Evolutionary conservation across 1,284 basidiomycete genomes (phyloP), one percentile per base, ranked within the genome.

Genomic region (Spongiforma sp.): DNA sequence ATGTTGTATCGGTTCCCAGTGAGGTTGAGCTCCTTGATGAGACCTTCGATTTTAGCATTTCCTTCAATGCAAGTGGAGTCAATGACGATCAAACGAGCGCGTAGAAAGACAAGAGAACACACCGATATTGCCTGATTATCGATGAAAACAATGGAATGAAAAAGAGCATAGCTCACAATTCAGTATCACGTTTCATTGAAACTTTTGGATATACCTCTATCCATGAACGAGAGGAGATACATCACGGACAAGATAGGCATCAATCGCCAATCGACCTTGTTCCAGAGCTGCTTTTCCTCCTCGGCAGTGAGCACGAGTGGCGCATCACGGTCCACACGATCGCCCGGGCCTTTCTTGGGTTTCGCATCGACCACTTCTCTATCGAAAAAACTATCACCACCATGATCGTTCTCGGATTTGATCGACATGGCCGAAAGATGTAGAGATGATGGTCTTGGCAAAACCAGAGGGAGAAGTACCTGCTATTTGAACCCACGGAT

Each of bases 201-300:
- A 26, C n/a, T 28, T n/a, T 32, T 17, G 30, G 26, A 68, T 75
- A 33, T 60, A 85, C 89, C 86, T 81, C 88, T 76, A 69, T 91
- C 89, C 76, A 90, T 77, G 73, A 34, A 28, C 36, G 86, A 86
- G 48, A 87, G 75, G 32, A 91, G 77, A 68, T 90, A 90, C 83
- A 91, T 86, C 54, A 88, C 66, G 24, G 84, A 81, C 24, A 90
- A 74, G 36, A 90, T 89, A 0, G 89, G 89, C 83, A 90, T 84
- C 43, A 90, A 78, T 61, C 86, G 78, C 37, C 81, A 28, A 68
- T 91, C 89, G 28, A 91, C 80, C 77, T 90, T 91, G 65, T 84
- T 79, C 81, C 87, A 91, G 53, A 91, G 73, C 62, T 74, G 82
- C 65, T 75, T 79, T 75, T 90, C 87, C 66, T 90, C 77, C 65